Evolutionary conservation across 306 rosid genomes (phyloP), one percentile per base, ranked within the genome.

Genomic region (Acmispon strigosus): DNA sequence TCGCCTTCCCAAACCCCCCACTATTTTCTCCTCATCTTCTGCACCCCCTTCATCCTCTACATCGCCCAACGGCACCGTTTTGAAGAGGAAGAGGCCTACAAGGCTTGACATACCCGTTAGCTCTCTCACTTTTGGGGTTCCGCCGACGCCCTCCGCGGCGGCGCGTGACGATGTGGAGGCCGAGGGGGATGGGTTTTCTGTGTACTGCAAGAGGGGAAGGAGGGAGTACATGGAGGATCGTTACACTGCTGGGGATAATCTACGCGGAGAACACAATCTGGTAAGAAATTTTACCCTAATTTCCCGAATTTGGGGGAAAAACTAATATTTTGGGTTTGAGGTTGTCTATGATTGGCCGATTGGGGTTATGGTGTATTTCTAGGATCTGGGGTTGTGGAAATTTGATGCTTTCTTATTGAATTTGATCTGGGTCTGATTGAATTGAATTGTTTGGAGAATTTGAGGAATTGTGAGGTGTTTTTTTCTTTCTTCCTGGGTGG

Each of bases 171-270:
- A 27, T 2, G 72, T 87, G 9, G 99, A 89, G 84, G 85, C 39
- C 0, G 91, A 82, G 6, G 88, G 79, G 0, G 84, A 82, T 41
- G 97, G 85, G 6, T 83, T 72, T 51, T 79, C 94, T 50, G 96
- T 91, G 10, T 91, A 77, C 41, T 91, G 97, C 67, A 94, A 94
- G 70, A 86, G 96, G 69, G 99, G 99, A 10, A 87, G 96, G 79
- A 86, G 99, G 78, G 91, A 87, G 53, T 74, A 89, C 61, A 82
- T 94, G 95, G 99, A 94, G 75, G 99, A 94, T 79, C 92, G 99
- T 1, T 94, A 81, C 75, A 76, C 95, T 1, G 97, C 91, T 10
- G 76, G 66, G 5, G 77, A 82, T 66, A 78, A 86, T 76, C 86
- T 89, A 20, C 86, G 87, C 18, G 99, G 96, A 13, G 84, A 89